Evolutionary conservation across 768 basidiomycete species (phyloP), one percentile per base, ranked within the genome.

Genomic region (Daedaleopsis nitida): DNA sequence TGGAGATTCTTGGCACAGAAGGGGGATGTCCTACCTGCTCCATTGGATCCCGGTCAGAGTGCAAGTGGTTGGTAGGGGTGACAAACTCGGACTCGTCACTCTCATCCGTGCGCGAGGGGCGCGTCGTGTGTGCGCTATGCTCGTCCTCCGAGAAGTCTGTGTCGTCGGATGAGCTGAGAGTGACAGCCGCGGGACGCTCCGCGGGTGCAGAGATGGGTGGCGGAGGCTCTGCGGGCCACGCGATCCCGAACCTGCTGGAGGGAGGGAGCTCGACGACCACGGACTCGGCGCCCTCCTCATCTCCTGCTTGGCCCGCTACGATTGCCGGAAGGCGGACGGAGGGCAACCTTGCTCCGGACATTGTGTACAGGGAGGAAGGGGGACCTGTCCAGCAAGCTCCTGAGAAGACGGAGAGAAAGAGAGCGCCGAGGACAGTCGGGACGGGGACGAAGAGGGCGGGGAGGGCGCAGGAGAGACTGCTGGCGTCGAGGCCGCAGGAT

Each of bases 201-300:
- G 70, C 66, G 38, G 79, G 74, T n/a, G 76, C 67, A 58, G 75
- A 74, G 56, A 75, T 74, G 21, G 76, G 70, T 35, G 76, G 75
- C 14, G 78, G 73, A 47, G 76, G 69, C 35, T 85, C 84, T 37
- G 76, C 70, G 34, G 84, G 80, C 81, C 83, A 86, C 37, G 85
- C 82, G 57, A 88, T 74, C 42, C 80, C 83, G 72, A 88, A 88
- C 72, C 82, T 85, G 75, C 73, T 87, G 57, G 78, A 77, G 23
- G 76, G 65, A 14, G 81, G 75, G n/a, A 80, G 64, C 57, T 81
- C 80, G 43, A 81, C 73, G 57, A 80, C 66, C 49, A 83, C 74
- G 42, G 77, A 71, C 58, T 86, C 85, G 59, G 80, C 70, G 27
- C 50, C 66, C 63, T 76, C 75, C 44, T 78, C 76, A 61, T 78